Percentiles rank a stretch among this genome's conserved stretches.
Evolutionary conservation across 2,329 filamentous ascomycete species (phyloP).

Genomic region (Clathrospora elynae): DNA sequence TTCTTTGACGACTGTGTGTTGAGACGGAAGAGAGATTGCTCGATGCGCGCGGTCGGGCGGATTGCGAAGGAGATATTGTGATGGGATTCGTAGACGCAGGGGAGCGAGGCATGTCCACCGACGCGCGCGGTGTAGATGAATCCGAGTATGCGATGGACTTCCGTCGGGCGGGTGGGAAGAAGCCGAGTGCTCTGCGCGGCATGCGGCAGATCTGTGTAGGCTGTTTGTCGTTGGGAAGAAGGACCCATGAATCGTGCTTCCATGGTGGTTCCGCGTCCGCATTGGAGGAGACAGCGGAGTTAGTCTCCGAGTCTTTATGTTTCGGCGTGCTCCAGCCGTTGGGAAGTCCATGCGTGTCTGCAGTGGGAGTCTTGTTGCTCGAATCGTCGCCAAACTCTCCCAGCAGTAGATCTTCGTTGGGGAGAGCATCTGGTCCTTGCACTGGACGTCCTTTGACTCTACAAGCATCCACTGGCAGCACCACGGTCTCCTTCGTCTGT

Average conservation of each 20-base stretch:
- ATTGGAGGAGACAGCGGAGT: constrained; percentile 43
- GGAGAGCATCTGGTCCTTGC: constrained; percentile 38
- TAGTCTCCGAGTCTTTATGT: constrained; percentile 40
- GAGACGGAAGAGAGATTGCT: constrained; percentile 49
- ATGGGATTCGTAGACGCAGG: constrained; percentile 41
- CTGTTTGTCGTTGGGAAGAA: constrained; percentile 71
- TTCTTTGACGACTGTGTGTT: constrained; percentile 43
- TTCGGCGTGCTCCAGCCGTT: constrained; percentile 48
- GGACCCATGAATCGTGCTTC: constrained; percentile 89
- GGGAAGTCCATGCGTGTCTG: constrained; percentile 33
- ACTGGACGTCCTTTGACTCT: constrained; percentile 74
- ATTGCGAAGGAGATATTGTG: constrained; percentile 47
- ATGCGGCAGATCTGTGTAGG: constrained; percentile 87
- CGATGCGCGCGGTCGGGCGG: constrained; percentile 41
- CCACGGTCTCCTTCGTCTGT: constrained; percentile 78
- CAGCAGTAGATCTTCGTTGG: constrained; percentile 49
- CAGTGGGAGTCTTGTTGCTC: constrained; percentile 18
- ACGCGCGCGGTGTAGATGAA: constrained; percentile 68
- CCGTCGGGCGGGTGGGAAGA: constrained; percentile 88
- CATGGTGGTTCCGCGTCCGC: constrained; percentile 70
- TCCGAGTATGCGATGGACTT: constrained; percentile 75
- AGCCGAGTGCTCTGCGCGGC: constrained; percentile 78
- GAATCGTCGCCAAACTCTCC: constrained; percentile 36
- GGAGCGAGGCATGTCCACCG: constrained; percentile 63
- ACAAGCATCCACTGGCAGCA: constrained; percentile 88